These are phyloP conservation scores for Rusavskia elegans DNA, from an alignment of 495 filamentous ascomycete genomes.

Conservation along the genomic window DNA sequence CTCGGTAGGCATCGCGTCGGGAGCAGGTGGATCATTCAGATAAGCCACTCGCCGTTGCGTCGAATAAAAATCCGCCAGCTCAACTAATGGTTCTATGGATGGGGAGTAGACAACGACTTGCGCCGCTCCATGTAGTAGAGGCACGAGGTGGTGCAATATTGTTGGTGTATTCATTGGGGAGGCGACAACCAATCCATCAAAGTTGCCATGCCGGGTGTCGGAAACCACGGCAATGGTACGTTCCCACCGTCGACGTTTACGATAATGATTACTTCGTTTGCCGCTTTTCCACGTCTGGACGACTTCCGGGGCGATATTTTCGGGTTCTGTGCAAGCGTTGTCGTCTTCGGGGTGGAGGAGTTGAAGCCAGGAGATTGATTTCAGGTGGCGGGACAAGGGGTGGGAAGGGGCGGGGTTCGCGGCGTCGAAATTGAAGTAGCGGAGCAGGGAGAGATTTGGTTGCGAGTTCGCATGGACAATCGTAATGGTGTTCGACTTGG, in stretches of 20 bases:
- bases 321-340: conserved; percentile 47
- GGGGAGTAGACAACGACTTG: conserved; percentile 74
- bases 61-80: conserved; percentile 65
- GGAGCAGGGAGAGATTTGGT: conserved; percentile 71
- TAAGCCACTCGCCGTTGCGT: conserved; percentile 61
- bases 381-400: conserved; percentile 66
- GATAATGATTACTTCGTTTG: conserved; percentile 64
- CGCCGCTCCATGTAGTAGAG: conserved; percentile 67
- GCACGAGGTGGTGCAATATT: conserved; percentile 56
- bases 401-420: conserved; percentile 52
- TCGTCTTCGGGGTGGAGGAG: conserved; percentile 61
- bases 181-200: conserved; percentile 70
- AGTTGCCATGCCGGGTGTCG: conserved; percentile 55
- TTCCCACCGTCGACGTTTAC: conserved; percentile 72
- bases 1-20: conserved; percentile 37
- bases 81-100: conserved; percentile 56
- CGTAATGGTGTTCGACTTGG: conserved; percentile 67
- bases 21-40: conserved; percentile 27
- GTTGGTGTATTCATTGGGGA: conserved; percentile 64
- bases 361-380: conserved; percentile 79
- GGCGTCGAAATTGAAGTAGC: conserved; percentile 70
- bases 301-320: conserved; percentile 31
- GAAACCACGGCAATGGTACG: conserved; percentile 50
- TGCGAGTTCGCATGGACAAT: conserved; percentile 77
- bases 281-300: conserved; percentile 54